A percentile compares a stretch with the other conserved stretches of the same genome.
phyloP scores from a whole-genome alignment of 768 basidiomycete genomes.

The Paxillus rubicundulus region DNA sequence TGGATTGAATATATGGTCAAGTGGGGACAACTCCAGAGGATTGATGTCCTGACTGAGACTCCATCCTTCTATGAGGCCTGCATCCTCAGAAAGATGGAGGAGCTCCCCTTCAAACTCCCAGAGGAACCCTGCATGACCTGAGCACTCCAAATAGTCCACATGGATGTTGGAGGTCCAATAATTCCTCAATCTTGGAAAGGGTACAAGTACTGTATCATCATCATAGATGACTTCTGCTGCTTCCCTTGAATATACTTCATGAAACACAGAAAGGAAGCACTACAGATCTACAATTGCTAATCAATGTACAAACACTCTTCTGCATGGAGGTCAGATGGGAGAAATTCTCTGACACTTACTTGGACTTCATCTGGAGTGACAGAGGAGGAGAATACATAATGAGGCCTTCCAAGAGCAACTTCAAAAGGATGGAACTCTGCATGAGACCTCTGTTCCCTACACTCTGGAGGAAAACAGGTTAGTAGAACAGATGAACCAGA shows the following conservation, averaged over 20 bases:
- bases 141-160: conserved; percentile 13
- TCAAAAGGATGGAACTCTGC: not conserved
- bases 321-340: not conserved
- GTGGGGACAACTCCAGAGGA: conserved; percentile 4
- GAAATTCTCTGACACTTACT: not conserved
- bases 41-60: conserved; percentile 9
- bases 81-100: conserved; percentile 16
- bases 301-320: not conserved
- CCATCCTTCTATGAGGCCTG: conserved; percentile 19
- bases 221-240: conserved; percentile 11
- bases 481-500: conserved; percentile 31
- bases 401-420: not conserved
- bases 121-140: not conserved
- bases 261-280: conserved; percentile 1
- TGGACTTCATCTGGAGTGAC: conserved; percentile 11
- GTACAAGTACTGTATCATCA: conserved; percentile 10
- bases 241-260: conserved; percentile 5
- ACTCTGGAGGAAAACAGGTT: conserved; percentile 26
- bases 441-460: not conserved
- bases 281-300: not conserved
- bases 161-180: conserved; percentile 17
- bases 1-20: conserved; percentile 9
- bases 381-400: conserved; percentile 9
- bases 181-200: conserved; percentile 5
- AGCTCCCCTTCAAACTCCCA: conserved; percentile 3